Base-by-base conservation (phyloP, 441 rosid genomes). In the California macrophylla region DNA sequence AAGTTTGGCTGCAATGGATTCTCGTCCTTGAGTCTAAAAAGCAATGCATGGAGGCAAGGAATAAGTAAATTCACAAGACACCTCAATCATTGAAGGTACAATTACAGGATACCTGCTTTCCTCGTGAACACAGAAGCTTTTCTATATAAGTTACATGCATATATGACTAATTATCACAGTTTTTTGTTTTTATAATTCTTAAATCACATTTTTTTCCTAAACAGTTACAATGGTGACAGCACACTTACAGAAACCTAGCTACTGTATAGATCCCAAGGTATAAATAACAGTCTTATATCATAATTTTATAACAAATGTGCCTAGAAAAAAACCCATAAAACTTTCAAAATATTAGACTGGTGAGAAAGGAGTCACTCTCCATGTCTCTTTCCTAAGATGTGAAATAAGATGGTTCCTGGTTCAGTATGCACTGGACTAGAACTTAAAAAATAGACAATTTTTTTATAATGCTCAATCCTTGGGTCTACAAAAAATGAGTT, bases 21-120 rank as follows among this genome's bases (percentile, higher is more conserved):
- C 98, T 67, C 97, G 93, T 42, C 96, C 97, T 75, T 91, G 98
- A 76, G 93, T 86, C 96, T 93, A 89, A 73, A 81, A 66, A 66
- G 54, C 67, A 69, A 28, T 52, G 67, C 23, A 72, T 20, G 64
- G 4, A 70, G n/a, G 40, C 52, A 69, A 66, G 58, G 10, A 69
- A 66, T 65, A 6, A 52, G 25, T 52, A 18, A 16, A 50, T 52
- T 52, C 60, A 52, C 20, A 36, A n/a, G n/a, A 18, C 60, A 28
- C 15, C 26, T 4, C n/a, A 60, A 58, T 4, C 64, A 58, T 21
- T 58, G 7, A 58, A 2, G 30, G 18, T 15, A 50, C 18, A 16
- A 1, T 1, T 0, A 50, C 58, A 50, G 58, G 58, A 50, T 16
- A 50, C 24, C 23, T 18, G 21, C 21, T 50, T 50, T 50, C 58